Base-by-base conservation (phyloP, 768 basidiomycete genomes). In the Boletus pseudo-olivaceus region DNA sequence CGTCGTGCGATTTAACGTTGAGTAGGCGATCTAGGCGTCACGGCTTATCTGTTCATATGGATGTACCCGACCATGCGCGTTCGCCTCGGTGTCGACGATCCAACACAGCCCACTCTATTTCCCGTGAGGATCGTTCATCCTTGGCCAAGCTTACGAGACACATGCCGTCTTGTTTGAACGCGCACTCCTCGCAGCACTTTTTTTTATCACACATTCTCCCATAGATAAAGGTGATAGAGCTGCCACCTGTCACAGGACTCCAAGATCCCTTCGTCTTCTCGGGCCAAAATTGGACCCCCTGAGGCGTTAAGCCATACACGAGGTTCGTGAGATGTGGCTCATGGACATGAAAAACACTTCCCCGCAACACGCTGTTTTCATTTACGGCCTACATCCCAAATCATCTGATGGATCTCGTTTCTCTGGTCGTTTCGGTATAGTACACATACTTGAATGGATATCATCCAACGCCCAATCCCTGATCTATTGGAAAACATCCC, bases 291-390 rank as follows among this genome's bases (percentile, higher is more conserved):
- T 9, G 32, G 30, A n/a, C 55, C 33, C 15, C 56, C 44, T 63
- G 53, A 55, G 60, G 38, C 7, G 27, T 50, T 17, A 42, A 43
- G 41, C 49, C 51, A 51, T 14, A 57, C 64, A 65, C 59, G 64
- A 65, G 64, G 64, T 46, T 45, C 44, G 19, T 64, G 54, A 33
- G 43, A 44, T 39, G 37, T 53, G 53, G 51, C 45, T 44, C 15
- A 2, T n/a, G 26, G 33, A 30, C 19, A 38, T 30, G 37, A 35
- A 54, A 62, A 46, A 47, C 27, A n/a, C 60, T 66, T 66, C 65
- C 66, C 65, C 65, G 45, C 65, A 66, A 58, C 66, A 66, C 23
- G 66, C 50, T 6, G 29, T 15, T 57, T 66, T 66, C 65, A 66
- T 66, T 67, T 65, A 56, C 52, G 38, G 51, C 38, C 47, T 33